These are phyloP conservation scores for Bacidia gigantensis DNA, from an alignment of 495 filamentous ascomycete species.

Conservation along the genomic window DNA sequence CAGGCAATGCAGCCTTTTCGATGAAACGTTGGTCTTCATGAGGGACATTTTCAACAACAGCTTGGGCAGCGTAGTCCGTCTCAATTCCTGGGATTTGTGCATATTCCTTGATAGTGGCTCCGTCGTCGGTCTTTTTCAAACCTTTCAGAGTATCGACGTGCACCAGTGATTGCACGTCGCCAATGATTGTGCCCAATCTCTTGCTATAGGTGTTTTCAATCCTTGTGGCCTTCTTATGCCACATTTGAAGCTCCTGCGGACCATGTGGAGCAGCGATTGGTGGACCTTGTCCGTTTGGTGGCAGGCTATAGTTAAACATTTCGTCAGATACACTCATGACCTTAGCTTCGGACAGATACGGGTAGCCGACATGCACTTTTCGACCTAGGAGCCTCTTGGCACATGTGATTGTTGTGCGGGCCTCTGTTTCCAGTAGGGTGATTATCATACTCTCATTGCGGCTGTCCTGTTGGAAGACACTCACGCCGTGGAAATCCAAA, in stretches of 20 bases:
- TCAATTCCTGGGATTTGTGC: slow-evolving; percentile 79
- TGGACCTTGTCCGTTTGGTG: slow-evolving; percentile 43
- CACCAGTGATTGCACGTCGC: slow-evolving; percentile 73
- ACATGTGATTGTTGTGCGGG: slow-evolving; percentile 49
- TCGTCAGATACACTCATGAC: slow-evolving; percentile 84
- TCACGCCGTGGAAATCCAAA: slow-evolving; percentile 81
- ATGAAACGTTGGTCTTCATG: slow-evolving; percentile 90
- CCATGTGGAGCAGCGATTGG: slow-evolving; percentile 54
- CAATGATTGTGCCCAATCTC: slow-evolving; percentile 75
- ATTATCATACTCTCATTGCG: slow-evolving; percentile 95
- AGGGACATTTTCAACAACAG: slow-evolving; percentile 76
- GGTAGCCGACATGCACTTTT: slow-evolving; percentile 85
- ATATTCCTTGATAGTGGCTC: slow-evolving; percentile 87
- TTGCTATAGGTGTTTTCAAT: slow-evolving; percentile 84
- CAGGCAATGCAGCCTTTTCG: slow-evolving; percentile 68
- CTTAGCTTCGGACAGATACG: slow-evolving; percentile 88
- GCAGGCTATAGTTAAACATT: slow-evolving; percentile 74
- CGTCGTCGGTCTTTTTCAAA: slow-evolving; percentile 77
- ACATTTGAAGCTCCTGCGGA: slow-evolving; percentile 66
- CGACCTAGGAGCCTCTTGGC: slow-evolving; percentile 72
- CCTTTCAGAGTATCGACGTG: slow-evolving; percentile 90
- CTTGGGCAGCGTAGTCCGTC: slow-evolving; percentile 79
- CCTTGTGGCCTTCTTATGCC: slow-evolving; percentile 65
- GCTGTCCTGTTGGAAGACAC: slow-evolving; percentile 93
- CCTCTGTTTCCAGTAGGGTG: slow-evolving; percentile 61